These are phyloP conservation scores for Penicillium rolfsii DNA, from an alignment of 2,329 filamentous ascomycete genomes.

Conservation along the genomic window DNA sequence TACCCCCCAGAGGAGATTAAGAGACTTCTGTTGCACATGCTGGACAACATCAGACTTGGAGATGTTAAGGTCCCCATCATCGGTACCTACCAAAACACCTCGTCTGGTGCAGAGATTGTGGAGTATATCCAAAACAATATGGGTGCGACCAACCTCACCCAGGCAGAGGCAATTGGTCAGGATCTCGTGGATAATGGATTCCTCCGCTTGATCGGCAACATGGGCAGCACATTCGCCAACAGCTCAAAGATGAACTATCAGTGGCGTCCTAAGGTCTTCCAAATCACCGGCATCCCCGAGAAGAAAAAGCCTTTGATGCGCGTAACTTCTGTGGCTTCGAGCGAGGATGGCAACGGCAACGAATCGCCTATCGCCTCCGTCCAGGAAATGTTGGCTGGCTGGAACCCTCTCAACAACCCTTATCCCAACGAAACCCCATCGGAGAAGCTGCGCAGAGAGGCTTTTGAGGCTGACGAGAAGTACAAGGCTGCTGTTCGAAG, in stretches of 20 bases:
- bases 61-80: constrained; percentile 96
- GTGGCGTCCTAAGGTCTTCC: constrained; percentile 91
- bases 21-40: constrained; percentile 83
- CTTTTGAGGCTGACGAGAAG: constrained; percentile 84
- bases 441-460: constrained; percentile 85
- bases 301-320: constrained; percentile 76
- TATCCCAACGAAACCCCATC: constrained; percentile 92
- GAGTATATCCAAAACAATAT: constrained; percentile 92
- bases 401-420: constrained; percentile 88
- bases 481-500: constrained; percentile 87
- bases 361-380: constrained; percentile 85
- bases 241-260: constrained; percentile 98
- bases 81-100: constrained; percentile 92
- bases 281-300: constrained; percentile 82
- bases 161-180: constrained; percentile 92
- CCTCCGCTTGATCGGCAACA: constrained; percentile 86
- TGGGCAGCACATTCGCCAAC: constrained; percentile 94
- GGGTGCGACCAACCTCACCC: constrained; percentile 79
- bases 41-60: constrained; percentile 81
- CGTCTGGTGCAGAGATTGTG: constrained; percentile 87
- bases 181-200: constrained; percentile 86
- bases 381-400: constrained; percentile 85
- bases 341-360: constrained; percentile 61
- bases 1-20: constrained; percentile 87
- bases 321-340: constrained; percentile 71